A percentile compares a stretch with the other conserved stretches of the same genome.
Evolutionary conservation across 345 rosid genomes (phyloP).

Genomic region (Eucalyptus camaldulensis): DNA sequence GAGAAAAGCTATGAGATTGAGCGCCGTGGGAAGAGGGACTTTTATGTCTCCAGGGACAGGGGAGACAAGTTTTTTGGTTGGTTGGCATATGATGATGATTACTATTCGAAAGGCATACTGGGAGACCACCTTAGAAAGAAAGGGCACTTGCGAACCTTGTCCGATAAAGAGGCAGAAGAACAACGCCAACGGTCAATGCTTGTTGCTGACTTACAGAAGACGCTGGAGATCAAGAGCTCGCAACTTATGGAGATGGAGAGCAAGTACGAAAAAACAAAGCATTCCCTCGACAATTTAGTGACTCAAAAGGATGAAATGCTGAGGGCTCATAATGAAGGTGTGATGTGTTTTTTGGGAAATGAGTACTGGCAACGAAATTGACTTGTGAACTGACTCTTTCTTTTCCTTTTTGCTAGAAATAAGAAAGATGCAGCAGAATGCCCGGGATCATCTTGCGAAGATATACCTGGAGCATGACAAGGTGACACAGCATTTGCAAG

Average conservation of each 20-base stretch:
- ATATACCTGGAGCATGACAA: no score
- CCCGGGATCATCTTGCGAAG: slow-evolving; percentile 18
- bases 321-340: slow-evolving; percentile 45
- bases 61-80: slow-evolving; percentile 47
- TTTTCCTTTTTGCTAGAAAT: slow-evolving; percentile 1
- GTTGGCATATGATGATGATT: slow-evolving; percentile 60
- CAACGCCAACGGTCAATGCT: slow-evolving; percentile 17
- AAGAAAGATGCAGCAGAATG: slow-evolving; percentile 17
- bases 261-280: slow-evolving; percentile 15
- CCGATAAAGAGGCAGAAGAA: slow-evolving; percentile 33
- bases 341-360: background rate
- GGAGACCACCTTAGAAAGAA: slow-evolving; percentile 32
- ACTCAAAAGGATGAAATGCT: slow-evolving; percentile 22
- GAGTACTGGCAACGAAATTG: background rate
- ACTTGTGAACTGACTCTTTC: background rate
- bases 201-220: slow-evolving; percentile 16
- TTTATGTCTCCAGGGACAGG: background rate
- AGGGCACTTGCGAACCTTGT: slow-evolving; percentile 50
- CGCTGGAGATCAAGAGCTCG: slow-evolving; percentile 24
- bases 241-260: slow-evolving; percentile 26
- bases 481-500: slow-evolving; percentile 9
- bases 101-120: slow-evolving; percentile 3
- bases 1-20: slow-evolving; percentile 28
- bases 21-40: slow-evolving; percentile 38
- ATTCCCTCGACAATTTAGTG: slow-evolving; percentile 2